Evolutionary conservation across 2,329 filamentous ascomycete species (phyloP), one percentile per base, ranked within the genome.

Genomic region (Leptographium wingfieldii): DNA sequence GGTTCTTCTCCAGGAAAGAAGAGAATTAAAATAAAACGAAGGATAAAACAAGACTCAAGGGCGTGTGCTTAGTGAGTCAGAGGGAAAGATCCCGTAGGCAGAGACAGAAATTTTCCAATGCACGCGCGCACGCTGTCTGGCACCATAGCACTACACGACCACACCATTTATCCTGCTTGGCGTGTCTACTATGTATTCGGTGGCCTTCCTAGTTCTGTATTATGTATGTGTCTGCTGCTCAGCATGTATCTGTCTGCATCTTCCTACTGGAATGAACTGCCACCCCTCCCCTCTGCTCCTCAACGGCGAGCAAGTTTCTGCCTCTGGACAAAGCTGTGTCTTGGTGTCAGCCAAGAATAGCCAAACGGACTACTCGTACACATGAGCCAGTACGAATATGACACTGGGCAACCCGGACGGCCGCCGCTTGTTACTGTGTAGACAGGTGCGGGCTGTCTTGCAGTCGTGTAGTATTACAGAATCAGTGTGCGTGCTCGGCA

Each of bases 21-120:
- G 3, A n/a, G 4, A 35, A 27, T 16, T 11, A 38, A 14, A 40
- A 57, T 16, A 16, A 33, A 25, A 27, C 22, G 10, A 38, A 38
- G 11, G 31, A 38, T 22, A 38, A 55, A 55, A 55, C 31, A 38
- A 53, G 27, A 53, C 25, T 16, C 3, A 29, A 16, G 56, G 56
- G 56, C 48, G 56, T 58, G 56, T 16, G 16, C 3, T 22, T 58
- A 58, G 48, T 53, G 56, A 58, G 48, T 53, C 56, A 43, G 56
- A 53, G 7, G 22, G 56, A 52, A 52, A 52, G 14, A 52, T 12
- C 31, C 27, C 25, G 25, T 29, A 16, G 22, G 11, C 38, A 40
- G 38, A 40, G 38, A 40, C 38, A 40, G 38, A 40, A 3, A 16
- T 52, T 16, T 52, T 31, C 49, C 27, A 31, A 27, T 29, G 49